These are phyloP conservation scores for Sphaerostilbella broomeana DNA, from an alignment of 2,329 filamentous ascomycete genomes.

Conservation along the genomic window DNA sequence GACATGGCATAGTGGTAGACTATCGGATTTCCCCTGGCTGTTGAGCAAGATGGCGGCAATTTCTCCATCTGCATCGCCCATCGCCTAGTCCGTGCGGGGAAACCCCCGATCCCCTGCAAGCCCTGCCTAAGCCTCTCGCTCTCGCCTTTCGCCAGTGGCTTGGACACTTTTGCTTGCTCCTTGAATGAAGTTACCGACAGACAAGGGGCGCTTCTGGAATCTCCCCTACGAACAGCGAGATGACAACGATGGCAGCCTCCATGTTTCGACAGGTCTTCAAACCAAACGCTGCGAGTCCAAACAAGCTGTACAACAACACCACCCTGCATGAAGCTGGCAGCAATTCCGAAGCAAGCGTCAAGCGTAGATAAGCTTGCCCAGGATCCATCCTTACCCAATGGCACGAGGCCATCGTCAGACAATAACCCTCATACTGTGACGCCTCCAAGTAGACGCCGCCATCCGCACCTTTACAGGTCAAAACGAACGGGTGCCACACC, in stretches of 20 bases:
- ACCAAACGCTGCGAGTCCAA: slow-evolving; percentile 21
- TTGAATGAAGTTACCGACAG: not conserved
- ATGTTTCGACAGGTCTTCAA: slow-evolving; percentile 27
- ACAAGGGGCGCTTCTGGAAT: not conserved
- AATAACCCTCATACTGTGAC: too few relatives aligned
- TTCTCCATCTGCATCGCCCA: not conserved
- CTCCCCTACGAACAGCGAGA: too few relatives aligned
- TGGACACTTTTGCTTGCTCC: not conserved
- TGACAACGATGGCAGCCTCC: too few relatives aligned
- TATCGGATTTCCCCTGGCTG: too few relatives aligned
- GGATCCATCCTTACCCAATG: too few relatives aligned
- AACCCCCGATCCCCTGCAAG: not conserved
- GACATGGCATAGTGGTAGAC: too few relatives aligned
- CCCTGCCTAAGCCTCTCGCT: not conserved
- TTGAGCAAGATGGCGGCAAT: not conserved
- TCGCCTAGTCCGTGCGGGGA: not conserved
- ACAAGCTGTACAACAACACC: slow-evolving; percentile 1
- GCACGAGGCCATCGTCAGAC: too few relatives aligned
- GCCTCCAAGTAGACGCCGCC: too few relatives aligned
- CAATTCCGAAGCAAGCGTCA: not conserved
- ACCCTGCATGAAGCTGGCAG: slow-evolving; percentile 8
- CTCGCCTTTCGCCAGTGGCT: slow-evolving; percentile 2
- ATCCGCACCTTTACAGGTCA: too few relatives aligned
- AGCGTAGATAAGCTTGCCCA: too few relatives aligned
- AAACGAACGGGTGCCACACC: too few relatives aligned